A percentile compares a stretch with the other conserved stretches of the same genome.
These are phyloP conservation scores for Hippophae rhamnoides DNA, from an alignment of 306 rosid species.

Conservation along the genomic window DNA sequence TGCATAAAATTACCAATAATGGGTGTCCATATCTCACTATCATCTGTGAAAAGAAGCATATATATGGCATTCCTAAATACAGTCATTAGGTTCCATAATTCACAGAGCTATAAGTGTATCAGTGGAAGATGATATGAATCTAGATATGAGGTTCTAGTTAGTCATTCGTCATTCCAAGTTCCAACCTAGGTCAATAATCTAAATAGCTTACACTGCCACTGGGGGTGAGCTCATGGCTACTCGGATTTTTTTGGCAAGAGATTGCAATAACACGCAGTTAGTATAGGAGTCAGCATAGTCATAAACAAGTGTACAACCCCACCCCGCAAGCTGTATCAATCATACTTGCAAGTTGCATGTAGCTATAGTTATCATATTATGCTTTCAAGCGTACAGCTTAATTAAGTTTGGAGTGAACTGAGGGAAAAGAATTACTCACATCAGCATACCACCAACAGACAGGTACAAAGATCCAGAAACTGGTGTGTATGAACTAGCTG, in stretches of 20 bases:
- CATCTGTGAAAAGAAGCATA: constrained; percentile 6
- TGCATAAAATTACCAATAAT: constrained; percentile 26
- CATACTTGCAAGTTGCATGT: neutral
- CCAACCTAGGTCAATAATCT: neutral
- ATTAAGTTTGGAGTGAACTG: constrained; percentile 6
- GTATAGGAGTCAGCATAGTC: neutral
- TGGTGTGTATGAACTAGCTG: constrained; percentile 50
- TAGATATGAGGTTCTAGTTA: neutral
- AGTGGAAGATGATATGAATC: neutral
- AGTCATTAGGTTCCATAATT: neutral
- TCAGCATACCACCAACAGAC: constrained; percentile 86
- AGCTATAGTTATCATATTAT: constrained; percentile 5
- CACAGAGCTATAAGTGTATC: neutral
- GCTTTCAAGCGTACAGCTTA: constrained; percentile 10
- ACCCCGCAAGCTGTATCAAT: too few relatives aligned
- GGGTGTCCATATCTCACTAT: neutral
- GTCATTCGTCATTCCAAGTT: neutral
- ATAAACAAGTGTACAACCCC: too few relatives aligned
- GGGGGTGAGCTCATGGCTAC: neutral
- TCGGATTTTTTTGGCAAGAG: neutral
- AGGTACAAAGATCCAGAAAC: constrained; percentile 45
- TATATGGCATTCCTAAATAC: neutral
- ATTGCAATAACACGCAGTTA: neutral
- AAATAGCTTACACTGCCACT: neutral
- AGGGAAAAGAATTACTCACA: constrained; percentile 49